A percentile compares a stretch with the other conserved stretches of the same genome.
These are phyloP conservation scores for Naganishia vaughanmartiniae DNA, from an alignment of 768 basidiomycete species.

Conservation along the genomic window DNA sequence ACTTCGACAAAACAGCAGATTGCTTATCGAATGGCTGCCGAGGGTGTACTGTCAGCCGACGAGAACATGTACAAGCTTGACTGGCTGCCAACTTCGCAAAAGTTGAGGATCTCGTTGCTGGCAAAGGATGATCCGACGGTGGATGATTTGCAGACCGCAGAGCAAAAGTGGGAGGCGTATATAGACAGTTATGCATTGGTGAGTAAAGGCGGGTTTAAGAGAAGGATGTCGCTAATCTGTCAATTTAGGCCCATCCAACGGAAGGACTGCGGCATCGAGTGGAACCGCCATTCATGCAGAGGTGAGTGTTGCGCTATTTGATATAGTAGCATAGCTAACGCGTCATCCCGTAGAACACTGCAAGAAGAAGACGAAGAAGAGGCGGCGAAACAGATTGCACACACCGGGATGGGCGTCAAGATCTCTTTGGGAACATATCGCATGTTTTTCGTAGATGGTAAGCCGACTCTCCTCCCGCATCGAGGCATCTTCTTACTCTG, in stretches of 20 bases:
- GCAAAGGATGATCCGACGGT: constrained; percentile 55
- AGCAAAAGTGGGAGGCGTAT: constrained; percentile 55
- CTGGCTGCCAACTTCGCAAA: constrained; percentile 37
- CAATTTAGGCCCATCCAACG: constrained; percentile 50
- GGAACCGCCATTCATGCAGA: constrained; percentile 52
- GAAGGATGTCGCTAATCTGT: constrained; percentile 27
- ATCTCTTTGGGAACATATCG: constrained; percentile 49
- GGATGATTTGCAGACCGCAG: constrained; percentile 54
- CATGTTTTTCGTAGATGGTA: constrained; percentile 51
- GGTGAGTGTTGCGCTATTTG: constrained; percentile 32
- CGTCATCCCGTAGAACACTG: constrained; percentile 32
- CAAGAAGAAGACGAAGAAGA: constrained; percentile 27
- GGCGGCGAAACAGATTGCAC: constrained; percentile 30
- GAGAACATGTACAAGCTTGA: constrained; percentile 56
- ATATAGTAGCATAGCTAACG: constrained; percentile 9
- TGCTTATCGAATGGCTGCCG: constrained; percentile 55
- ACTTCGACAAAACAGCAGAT: constrained; percentile 52
- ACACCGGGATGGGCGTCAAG: constrained; percentile 48
- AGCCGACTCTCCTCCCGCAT: constrained; percentile 22
- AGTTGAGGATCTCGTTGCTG: constrained; percentile 51
- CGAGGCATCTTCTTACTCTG: neutral
- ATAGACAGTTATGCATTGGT: constrained; percentile 54
- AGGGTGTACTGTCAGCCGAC: constrained; percentile 52
- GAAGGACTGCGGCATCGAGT: constrained; percentile 54
- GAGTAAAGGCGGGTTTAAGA: constrained; percentile 30